Evolutionary conservation across 345 rosid species (phyloP), one percentile per base, ranked within the genome.

Genomic region (Geranium rotundifolium): DNA sequence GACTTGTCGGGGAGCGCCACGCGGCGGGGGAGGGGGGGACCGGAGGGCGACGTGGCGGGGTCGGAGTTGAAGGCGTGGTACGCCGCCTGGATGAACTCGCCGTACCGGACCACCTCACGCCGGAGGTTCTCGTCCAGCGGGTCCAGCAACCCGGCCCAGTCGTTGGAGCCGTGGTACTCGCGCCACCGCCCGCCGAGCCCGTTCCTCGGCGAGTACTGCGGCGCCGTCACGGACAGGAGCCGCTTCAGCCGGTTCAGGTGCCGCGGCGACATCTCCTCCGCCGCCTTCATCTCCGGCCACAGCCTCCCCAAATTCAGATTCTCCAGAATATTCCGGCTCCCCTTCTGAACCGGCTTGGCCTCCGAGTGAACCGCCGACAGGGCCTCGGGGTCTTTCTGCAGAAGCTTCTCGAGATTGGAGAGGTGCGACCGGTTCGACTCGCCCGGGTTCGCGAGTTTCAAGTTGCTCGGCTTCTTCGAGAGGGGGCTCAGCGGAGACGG

Each of bases 261-360:
- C 54, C 88, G 75, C 0, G 99, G 99, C 0, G 99, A 93, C 87
- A 93, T 84, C 70, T 90, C 99, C 34, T 86, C 99, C 0, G 91
- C 98, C 7, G 89, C 84, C 68, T 82, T 92, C 79, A 73, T 72
- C 61, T 80, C 91, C 19, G 95, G 85, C 99, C 99, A 93, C 15
- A 93, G 50, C 72, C 89, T 60, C 0, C 76, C 57, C 75, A 89
- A 64, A 58, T 75, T 89, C 39, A 93, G 75, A 49, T 91, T 84
- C 65, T 80, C 82, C 0, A 86, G 68, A 27, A 81, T 65, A 20
- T 54, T 58, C 34, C 56, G 71, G 0, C 81, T 75, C 56, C 59
- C 74, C 7, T 56, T 62, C 65, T 56, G 37, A 66, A 34, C 57
- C 1, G 65, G 46, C 64, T 59, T 17, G 16, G 62, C 1, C 63